Evolutionary conservation across 2,329 filamentous ascomycete genomes (phyloP), one percentile per base, ranked within the genome.

Genomic region (Colletotrichum orchidophilum): DNA sequence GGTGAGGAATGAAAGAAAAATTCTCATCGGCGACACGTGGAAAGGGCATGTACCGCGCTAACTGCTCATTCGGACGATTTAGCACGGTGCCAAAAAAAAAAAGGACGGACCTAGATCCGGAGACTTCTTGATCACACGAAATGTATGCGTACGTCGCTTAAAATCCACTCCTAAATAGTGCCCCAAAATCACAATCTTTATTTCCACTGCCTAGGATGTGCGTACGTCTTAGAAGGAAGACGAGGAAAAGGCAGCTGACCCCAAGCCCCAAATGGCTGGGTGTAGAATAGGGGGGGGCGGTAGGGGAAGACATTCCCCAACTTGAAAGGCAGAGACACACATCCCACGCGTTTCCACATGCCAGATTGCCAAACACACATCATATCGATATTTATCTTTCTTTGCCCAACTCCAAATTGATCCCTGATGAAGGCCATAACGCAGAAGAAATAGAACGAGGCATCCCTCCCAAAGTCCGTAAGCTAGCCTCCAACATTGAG

Each of bases 341-440:
- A 46, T 49, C n/a, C 15, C 66, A 57, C 11, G 27, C 50, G 33
- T 33, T 9, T 15, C 12, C 52, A 12, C 26, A 24, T 52, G 4
- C 18, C 39, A 46, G 7, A 46, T 21, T 46, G 39, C 2, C 35
- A 35, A 7, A 26, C 52, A 39, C 13, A 53, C 27, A 29, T 26
- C 29, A 26, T 49, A 52, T 7, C 58, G 8, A 46, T 33, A 9
- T 24, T 69, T 50, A 59, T 69, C 61, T 35, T 69, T 59, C 29
- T 58, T 46, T 63, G 35, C 11, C 64, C 53, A 71, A 71, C 65
- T 63, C 69, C 69, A 49, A 49, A 60, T 29, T 39, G 12, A 21
- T 18, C 5, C 21, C 26, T 65, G 27, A 46, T 21, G 18, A 5
- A 46, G 39, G 39, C 21, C 2, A 11, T 33, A 31, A 46, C n/a